Evolutionary conservation across 2,329 filamentous ascomycete genomes (phyloP).

Genomic region (Sporothrix dimorphospora): DNA sequence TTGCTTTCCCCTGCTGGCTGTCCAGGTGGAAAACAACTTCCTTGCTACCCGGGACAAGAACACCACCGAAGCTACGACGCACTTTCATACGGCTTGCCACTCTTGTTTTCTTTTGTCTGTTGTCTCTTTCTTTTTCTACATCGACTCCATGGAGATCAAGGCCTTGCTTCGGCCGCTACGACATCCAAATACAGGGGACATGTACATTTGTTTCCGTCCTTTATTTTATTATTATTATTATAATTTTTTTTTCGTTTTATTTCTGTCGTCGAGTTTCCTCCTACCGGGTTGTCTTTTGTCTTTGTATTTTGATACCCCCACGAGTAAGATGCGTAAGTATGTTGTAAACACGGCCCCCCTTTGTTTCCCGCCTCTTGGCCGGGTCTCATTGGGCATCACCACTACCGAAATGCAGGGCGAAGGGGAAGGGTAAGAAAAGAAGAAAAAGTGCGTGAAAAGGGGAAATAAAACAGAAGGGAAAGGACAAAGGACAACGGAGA

Average conservation of each 20-base stretch:
- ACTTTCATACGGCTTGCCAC: not conserved
- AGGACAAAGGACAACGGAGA: not conserved
- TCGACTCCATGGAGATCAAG: not conserved
- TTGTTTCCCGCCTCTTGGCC: not conserved
- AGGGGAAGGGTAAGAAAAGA: no score
- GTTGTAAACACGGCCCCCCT: not conserved
- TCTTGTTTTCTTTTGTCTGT: not conserved
- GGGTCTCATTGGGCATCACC: not conserved
- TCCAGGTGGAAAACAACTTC: slow-evolving; percentile 7
- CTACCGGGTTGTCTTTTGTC: not conserved
- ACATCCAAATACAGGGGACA: not conserved
- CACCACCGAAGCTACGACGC: not conserved
- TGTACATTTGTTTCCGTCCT: no score
- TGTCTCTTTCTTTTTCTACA: not conserved
- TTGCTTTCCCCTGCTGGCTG: not conserved
- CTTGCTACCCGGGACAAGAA: not conserved
- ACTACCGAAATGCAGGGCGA: not conserved
- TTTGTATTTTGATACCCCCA: not conserved
- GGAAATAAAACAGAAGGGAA: not conserved
- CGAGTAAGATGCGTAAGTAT: not conserved
- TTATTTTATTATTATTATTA: no score
- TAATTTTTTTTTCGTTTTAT: no score
- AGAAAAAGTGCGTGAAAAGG: not conserved
- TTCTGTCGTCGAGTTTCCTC: not conserved
- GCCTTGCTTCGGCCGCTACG: not conserved